Evolutionary conservation across 2,329 filamentous ascomycete species (phyloP), one percentile per base, ranked within the genome.

Genomic region (Zarea fungicola): DNA sequence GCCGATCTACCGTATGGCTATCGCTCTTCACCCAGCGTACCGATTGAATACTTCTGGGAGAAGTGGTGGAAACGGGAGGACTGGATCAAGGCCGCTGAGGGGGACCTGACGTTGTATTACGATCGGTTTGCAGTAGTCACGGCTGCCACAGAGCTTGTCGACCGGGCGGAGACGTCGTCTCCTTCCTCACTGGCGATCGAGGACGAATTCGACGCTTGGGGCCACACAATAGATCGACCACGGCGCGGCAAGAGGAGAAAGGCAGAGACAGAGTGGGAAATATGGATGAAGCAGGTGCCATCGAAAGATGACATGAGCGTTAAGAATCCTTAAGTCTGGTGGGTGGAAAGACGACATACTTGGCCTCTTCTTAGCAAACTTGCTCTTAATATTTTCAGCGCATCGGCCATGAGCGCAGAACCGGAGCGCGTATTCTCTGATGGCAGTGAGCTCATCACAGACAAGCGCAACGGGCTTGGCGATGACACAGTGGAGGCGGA

Each of bases 321-420:
- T n/a, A 14, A 10, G 18, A 19, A 36, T 36, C n/a, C n/a, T n/a
- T n/a, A n/a, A n/a, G 34, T n/a, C 11, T 9, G 34, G 34, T 36
- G 34, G 16, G 16, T 10, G 16, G 34, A 9, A 8, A 8, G 34
- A 36, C 34, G 34, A n/a, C 16, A 42, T 21, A 21, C 25, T 28
- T 42, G 8, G 23, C 39, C 39, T 29, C 13, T 42, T 29, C 39
- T 42, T 14, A 42, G 39, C 23, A 42, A 28, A 28, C 39, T 42
- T 42, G n/a, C 39, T 42, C 39, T 42, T 26, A 42, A 42, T 21
- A 14, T 42, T 25, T 39, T 23, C 19, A 42, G 39, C 39, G 18
- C 39, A 5, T 18, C 23, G 4, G 23, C 39, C 11, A 42, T 42
- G 6, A 42, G 39, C 4, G 14, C 23, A 42, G 39, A 42, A 21